Evolutionary conservation across 495 filamentous ascomycete genomes (phyloP), one percentile per base, ranked within the genome.

Genomic region (Aspergillus panamensis): DNA sequence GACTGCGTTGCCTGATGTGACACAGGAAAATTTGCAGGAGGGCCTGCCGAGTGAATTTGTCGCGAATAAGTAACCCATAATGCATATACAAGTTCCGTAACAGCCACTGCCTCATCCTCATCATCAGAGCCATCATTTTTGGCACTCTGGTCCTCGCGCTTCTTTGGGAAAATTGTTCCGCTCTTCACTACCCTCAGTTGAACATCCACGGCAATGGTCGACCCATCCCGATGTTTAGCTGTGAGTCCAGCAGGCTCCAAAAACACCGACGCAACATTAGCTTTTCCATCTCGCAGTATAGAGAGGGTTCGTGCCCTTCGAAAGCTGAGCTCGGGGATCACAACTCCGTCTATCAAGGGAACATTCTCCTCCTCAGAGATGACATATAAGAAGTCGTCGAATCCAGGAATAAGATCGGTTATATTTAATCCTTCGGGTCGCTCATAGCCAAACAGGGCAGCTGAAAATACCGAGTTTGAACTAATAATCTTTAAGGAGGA

Each of bases 1-100:
- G 69, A 66, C 13, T 69, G 25, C 25, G 25, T 25, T 25, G 25
- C 2, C 25, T 25, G 25, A 25, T 25, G 25, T 25, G 25, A 25
- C 25, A 5, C 82, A 53, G 35, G 85, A 81, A 54, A 82, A 80
- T 53, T 59, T 14, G 64, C 37, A n/a, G 82, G 75, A 7, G 81
- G 76, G 6, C 84, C 82, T 8, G 85, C 79, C 2, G 90, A 87
- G 67, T 98, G 94, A 16, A 97, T 80, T 60, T 96, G 91, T 42
- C 92, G 79, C 8, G 94, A 97, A 68, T 97, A 98, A 4, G 92
- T 97, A 48, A 98, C 86, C 94, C 94, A 98, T 20, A 98, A 74
- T 16, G 94, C 94, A 74, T 92, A 97, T 6, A 97, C 92, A 35
- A 96, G 78, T 65, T 96, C 91, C 1, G 88, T 83, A 39, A 84